Percentiles rank a stretch among this genome's conserved stretches.
These are phyloP conservation scores for Musa balbisiana DNA, from an alignment of 202 grass and related monocot species.

Conservation along the genomic window DNA sequence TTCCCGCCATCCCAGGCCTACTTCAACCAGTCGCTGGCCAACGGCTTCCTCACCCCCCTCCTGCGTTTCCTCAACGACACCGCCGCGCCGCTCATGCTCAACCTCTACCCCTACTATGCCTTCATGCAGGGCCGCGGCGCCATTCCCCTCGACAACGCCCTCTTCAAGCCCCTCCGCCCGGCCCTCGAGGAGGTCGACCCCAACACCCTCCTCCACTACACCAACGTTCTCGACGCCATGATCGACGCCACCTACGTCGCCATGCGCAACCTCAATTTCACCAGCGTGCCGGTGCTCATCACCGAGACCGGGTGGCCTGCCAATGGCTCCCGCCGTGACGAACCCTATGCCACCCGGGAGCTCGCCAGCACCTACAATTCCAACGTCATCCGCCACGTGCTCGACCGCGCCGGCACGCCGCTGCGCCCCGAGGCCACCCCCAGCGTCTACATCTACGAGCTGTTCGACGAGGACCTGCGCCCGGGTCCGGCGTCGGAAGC, in stretches of 20 bases:
- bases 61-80: slow-evolving; percentile 65
- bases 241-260: slow-evolving; percentile 73
- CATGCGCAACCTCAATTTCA: slow-evolving; percentile 59
- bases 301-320: slow-evolving; percentile 94
- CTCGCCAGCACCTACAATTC: slow-evolving; percentile 79
- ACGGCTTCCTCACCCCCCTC: slow-evolving; percentile 56
- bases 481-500: slow-evolving; percentile 75
- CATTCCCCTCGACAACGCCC: slow-evolving; percentile 74
- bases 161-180: slow-evolving; percentile 71
- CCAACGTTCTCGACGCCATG: slow-evolving; percentile 94
- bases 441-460: slow-evolving; percentile 81
- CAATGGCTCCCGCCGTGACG: slow-evolving; percentile 50
- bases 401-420: slow-evolving; percentile 64
- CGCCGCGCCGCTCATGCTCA: slow-evolving; percentile 78
- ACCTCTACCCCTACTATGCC: slow-evolving; percentile 93
- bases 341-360: slow-evolving; percentile 72
- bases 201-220: slow-evolving; percentile 95
- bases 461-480: slow-evolving; percentile 87
- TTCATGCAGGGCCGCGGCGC: slow-evolving; percentile 72
- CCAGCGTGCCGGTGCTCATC: slow-evolving; percentile 42
- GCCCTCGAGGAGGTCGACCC: slow-evolving; percentile 85
- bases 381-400: slow-evolving; percentile 83
- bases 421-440: slow-evolving; percentile 56
- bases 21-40: slow-evolving; percentile 75
- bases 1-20: slow-evolving; percentile 91